Base-by-base conservation (phyloP, 2,329 filamentous ascomycete species). In the Colletotrichum filicis region DNA sequence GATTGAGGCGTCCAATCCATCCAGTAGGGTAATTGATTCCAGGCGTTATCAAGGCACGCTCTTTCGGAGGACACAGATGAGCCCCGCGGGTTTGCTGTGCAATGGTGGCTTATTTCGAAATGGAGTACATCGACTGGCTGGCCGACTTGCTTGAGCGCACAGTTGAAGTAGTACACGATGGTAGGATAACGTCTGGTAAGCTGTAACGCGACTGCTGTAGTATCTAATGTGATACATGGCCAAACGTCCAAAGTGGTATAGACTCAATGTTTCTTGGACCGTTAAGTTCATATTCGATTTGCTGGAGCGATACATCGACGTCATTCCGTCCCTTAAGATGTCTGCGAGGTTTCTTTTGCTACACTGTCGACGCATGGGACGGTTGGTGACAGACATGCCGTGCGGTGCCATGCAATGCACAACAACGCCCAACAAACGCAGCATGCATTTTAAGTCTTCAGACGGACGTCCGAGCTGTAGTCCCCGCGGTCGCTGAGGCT, bases 1-100 rank as follows among this genome's bases (percentile, higher is more conserved):
- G 59, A 24, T 58, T 59, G 37, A 59, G 42, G 66, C 69, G 59
- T 46, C 66, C 35, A 59, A 72, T 32, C 65, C 69, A 46, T 42
- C 26, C 30, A 16, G 55, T 22, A 19, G 12, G 52, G 24, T 14
- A 57, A 24, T 57, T 14, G 46, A 42, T 42, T 6, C 37, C 37
- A 16, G 37, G 37, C 37, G 37, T 19, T 42, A 42, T 42, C 37
- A 19, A 42, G 16, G 37, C 6, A 19, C 37, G 37, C 37, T 42
- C 16, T 42, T 3, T 42, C 6, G 16, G 3, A 19, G 14, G 37
- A 42, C 37, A 19, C 16, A 42, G 37, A 42, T 16, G 16, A 19
- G 37, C 16, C 37, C 37, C 16, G 16, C 6, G 37, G 37, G 26
- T 58, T 58, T n/a, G 19, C 56, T 28, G 28, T n/a, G 56, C 14